Base-by-base conservation (phyloP, 2,329 filamentous ascomycete genomes). In the Ascosphaera aggregata region DNA sequence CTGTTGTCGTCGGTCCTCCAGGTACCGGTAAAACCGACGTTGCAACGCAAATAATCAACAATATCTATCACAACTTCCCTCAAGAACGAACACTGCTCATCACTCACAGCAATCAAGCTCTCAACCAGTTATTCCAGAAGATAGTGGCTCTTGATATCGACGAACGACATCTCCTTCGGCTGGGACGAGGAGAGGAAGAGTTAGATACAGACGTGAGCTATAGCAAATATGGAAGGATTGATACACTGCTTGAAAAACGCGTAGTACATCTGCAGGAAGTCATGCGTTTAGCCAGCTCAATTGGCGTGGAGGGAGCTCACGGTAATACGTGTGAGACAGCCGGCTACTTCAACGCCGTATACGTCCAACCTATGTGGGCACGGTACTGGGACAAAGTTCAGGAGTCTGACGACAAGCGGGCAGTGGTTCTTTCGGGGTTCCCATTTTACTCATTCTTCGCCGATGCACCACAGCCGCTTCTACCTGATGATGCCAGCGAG, bases 1-100 rank as follows among this genome's bases (percentile, higher is more conserved):
- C 86, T 1, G 71, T 98, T 37, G 78, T 98, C 47, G 81, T 98
- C 44, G 89, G 89, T 1, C 89, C 89, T 40, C 89, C 89, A 5
- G 89, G 89, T 40, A 98, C 89, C 4, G 89, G 91, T 44, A 98
- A 98, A 63, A 98, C 89, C n/a, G 89, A 98, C 57, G 89, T 98
- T 39, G 85, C 84, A 37, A 94, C 86, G 3, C 89, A 98, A 56
- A 91, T 95, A 54, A 98, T 98, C 60, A 94, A 81, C 62, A 94
- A 95, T 55, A 79, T 98, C 48, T 98, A 98, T 53, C 86, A 95
- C 63, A 93, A 95, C 58, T 98, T 94, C 54, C 85, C 89, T 5
- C 67, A 76, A 45, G 84, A 98, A 56, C 78, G 82, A 48, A 98
- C 89, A 0, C 63, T 98, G 15, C 71, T 98, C 32, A 73, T 98